Conservation (phyloP, 2,329 filamentous ascomycete species). For the Madurella mycetomatis region DNA sequence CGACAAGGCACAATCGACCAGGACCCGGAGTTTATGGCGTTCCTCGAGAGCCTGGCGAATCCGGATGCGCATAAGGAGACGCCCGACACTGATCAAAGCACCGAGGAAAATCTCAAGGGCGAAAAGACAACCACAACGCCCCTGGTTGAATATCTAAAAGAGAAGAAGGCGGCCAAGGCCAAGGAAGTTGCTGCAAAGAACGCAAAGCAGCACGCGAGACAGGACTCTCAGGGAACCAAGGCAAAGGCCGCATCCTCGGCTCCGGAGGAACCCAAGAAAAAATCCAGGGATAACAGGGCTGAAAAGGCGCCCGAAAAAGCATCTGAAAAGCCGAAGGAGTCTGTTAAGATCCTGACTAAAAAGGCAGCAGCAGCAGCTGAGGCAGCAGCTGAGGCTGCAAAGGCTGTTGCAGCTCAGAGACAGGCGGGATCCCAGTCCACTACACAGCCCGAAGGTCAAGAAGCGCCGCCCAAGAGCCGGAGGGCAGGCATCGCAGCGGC, state of each 20-base stretch:
- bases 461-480: constrained; percentile 46
- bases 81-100: constrained; percentile 42
- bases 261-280: constrained; percentile 47
- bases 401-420: constrained; percentile 38
- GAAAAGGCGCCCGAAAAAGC: constrained; percentile 46
- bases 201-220: constrained; percentile 54
- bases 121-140: constrained; percentile 77
- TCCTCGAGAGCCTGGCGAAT: constrained; percentile 82
- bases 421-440: constrained; percentile 29
- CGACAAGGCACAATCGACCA: constrained; percentile 95
- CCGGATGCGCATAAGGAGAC: constrained; percentile 49
- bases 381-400: constrained; percentile 43
- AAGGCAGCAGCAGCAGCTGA: constrained; percentile 52
- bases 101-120: constrained; percentile 47
- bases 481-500: constrained; percentile 59
- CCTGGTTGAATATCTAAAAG: constrained; percentile 80
- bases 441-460: constrained; percentile 11
- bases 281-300: constrained; percentile 57
- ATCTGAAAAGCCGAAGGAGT: constrained; percentile 52
- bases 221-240: constrained; percentile 50
- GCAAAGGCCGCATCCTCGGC: constrained; percentile 35
- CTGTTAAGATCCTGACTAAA: constrained; percentile 60
- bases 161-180: constrained; percentile 77
- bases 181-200: constrained; percentile 55
- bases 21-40: constrained; percentile 91